These are phyloP conservation scores for Byssothecium circinans DNA, from an alignment of 2,329 filamentous ascomycete genomes.

Conservation along the genomic window DNA sequence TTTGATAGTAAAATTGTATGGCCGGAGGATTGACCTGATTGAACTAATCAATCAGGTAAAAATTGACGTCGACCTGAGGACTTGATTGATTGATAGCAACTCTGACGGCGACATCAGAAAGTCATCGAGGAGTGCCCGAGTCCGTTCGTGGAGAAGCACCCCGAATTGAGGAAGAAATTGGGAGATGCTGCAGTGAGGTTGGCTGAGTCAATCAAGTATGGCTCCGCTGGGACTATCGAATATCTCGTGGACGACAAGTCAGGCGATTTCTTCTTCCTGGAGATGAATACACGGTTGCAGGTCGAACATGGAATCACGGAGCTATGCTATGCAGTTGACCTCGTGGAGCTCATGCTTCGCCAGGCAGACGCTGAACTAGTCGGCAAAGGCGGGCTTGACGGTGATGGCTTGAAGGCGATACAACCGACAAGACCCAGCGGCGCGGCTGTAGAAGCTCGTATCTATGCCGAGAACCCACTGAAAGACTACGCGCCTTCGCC, in stretches of 20 bases:
- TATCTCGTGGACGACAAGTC: conserved; percentile 85
- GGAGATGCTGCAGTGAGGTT: conserved; percentile 70
- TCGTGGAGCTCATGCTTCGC: conserved; percentile 59
- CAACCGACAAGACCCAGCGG: conserved; percentile 50
- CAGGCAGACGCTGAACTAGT: conserved; percentile 56
- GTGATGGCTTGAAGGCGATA: conserved; percentile 45
- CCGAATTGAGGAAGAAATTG: conserved; percentile 63
- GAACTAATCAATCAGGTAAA: too few species aligned
- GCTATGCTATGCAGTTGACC: conserved; percentile 56
- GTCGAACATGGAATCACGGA: conserved; percentile 63
- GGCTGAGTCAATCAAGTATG: conserved; percentile 63
- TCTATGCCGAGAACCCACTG: conserved; percentile 62
- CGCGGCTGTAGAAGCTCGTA: conserved; percentile 55
- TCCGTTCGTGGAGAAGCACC: conserved; percentile 59
- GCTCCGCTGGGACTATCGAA: conserved; percentile 87
- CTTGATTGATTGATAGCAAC: too few species aligned
- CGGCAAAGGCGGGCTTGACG: conserved; percentile 50
- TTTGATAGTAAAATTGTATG: too few species aligned
- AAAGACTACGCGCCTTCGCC: conserved; percentile 62
- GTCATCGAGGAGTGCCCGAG: conserved; percentile 88
- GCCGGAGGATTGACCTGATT: too few species aligned
- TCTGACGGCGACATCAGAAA: conserved; percentile 87
- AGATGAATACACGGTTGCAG: conserved; percentile 62
- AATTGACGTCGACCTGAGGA: too few species aligned
- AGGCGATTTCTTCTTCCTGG: conserved; percentile 71